Percentiles rank a stretch among this genome's conserved stretches.
Conservation (phyloP, 2,329 filamentous ascomycete genomes). For the Fusarium heterosporum region DNA sequence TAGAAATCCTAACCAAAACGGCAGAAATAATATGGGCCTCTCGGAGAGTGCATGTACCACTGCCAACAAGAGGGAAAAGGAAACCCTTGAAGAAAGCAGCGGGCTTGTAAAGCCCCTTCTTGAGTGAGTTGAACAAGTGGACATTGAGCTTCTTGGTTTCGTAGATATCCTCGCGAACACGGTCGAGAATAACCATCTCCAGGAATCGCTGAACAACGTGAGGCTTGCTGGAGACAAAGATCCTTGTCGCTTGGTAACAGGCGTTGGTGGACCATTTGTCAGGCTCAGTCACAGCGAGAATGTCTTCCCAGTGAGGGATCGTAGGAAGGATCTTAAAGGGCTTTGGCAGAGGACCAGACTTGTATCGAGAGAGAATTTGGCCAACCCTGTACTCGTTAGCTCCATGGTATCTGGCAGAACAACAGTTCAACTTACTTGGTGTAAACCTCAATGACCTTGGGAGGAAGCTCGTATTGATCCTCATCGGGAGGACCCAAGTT, state of each 20-base stretch:
- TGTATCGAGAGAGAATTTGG: slow-evolving; percentile 89
- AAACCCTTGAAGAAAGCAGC: slow-evolving; percentile 97
- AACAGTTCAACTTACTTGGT: slow-evolving; percentile 71
- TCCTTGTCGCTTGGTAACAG: slow-evolving; percentile 87
- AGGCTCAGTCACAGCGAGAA: slow-evolving; percentile 85
- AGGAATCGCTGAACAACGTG: slow-evolving; percentile 85
- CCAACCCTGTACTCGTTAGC: slow-evolving; percentile 71
- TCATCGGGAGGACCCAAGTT: slow-evolving; percentile 73
- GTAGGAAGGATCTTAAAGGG: slow-evolving; percentile 97
- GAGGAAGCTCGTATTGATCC: slow-evolving; percentile 86
- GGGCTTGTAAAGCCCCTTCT: slow-evolving; percentile 93
- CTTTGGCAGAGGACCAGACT: slow-evolving; percentile 95
- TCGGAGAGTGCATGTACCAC: slow-evolving; percentile 88
- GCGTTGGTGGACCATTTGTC: slow-evolving; percentile 80
- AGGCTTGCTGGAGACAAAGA: slow-evolving; percentile 90
- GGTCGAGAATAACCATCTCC: slow-evolving; percentile 86
- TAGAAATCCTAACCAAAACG: slow-evolving; percentile 84
- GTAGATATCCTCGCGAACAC: slow-evolving; percentile 92
- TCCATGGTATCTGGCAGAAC: background rate
- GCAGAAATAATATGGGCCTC: slow-evolving; percentile 93
- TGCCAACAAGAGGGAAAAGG: slow-evolving; percentile 87
- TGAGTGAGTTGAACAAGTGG: slow-evolving; percentile 91
- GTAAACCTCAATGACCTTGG: slow-evolving; percentile 94
- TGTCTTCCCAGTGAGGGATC: slow-evolving; percentile 89
- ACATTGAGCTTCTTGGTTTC: slow-evolving; percentile 96